Base-by-base conservation (phyloP, 106 monocot genomes). In the Chionographis japonica region DNA sequence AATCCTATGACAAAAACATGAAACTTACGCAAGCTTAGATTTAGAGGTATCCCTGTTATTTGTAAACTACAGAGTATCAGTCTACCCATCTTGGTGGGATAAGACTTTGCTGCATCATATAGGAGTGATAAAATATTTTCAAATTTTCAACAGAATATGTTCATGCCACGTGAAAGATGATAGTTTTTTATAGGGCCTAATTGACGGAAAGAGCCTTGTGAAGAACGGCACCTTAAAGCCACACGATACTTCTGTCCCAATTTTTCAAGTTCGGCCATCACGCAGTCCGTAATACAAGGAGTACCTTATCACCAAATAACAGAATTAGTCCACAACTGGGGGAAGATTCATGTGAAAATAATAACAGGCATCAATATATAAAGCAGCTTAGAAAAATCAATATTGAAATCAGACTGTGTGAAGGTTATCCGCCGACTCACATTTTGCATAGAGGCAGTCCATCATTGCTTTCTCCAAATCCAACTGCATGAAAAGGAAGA, bases 391-490 rank as follows among this genome's bases (percentile, higher is more conserved):
- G 57, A 9, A n/a, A 27, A 11, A 40, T 65, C 41, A 6, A 16
- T 63, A 38, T 16, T n/a, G 15, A 43, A 13, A 37, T 20, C 52
- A 53, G 36, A 59, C 43, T 72, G 19, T 37, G 14, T 0, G 3
- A 49, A 74, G 4, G 4, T 58, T 61, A 20, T 41, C 20, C 11
- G 12, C n/a, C 54, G 14, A 88, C 86, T 74, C 50, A 98, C 98
- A 98, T 87, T 98, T 92, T 67, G 98, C 93, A 90, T 98, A 98
- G 4, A 98, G 85, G 67, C 98, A 98, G 61, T 98, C 93, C 90
- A 98, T 85, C 98, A 98, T 97, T 68, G 82, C 97, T 19, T 92
- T 92, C 72, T 92, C 89, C 76, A 97, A 69, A 81, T 97, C 95
- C 77, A 97, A 73, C 95, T 97, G 66, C 63, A 87, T 35, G 20